phyloP scores from a whole-genome alignment of 352 stramenopile species.

The Phytophthora sojae region DNA sequence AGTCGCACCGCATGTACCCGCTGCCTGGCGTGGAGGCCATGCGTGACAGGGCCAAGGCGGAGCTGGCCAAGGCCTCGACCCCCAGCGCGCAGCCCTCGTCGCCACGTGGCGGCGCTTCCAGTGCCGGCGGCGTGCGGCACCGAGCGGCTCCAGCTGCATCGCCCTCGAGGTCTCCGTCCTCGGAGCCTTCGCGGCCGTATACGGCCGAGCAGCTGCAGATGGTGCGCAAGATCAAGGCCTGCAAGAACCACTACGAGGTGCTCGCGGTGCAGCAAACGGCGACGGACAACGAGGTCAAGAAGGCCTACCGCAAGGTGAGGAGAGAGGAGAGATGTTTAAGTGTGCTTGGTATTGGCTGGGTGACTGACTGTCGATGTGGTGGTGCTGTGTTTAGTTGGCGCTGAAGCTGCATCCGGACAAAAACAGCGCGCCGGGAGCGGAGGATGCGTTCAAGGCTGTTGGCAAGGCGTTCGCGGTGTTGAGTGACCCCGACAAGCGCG shows the following conservation, averaged over 20 bases:
- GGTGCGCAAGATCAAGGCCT: constrained; percentile 89
- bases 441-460: constrained; percentile 98
- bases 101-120: constrained; percentile 29
- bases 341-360: constrained; percentile 1
- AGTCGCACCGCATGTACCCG: constrained; percentile 91
- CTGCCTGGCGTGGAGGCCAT: constrained; percentile 86
- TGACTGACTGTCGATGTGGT: constrained; percentile 9
- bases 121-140: constrained; percentile 36
- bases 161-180: constrained; percentile 43
- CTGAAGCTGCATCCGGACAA: constrained; percentile 93
- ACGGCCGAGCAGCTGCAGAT: constrained; percentile 85
- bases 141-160: constrained; percentile 28
- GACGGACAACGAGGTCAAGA: constrained; percentile 90
- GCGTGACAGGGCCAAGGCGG: constrained; percentile 70
- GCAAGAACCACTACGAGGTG: constrained; percentile 92
- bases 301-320: constrained; percentile 90
- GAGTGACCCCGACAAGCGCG: constrained; percentile 89
- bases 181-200: constrained; percentile 66
- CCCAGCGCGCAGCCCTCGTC: constrained; percentile 38
- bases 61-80: constrained; percentile 58
- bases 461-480: constrained; percentile 94
- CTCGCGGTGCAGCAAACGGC: constrained; percentile 76
- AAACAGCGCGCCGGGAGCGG: constrained; percentile 96
- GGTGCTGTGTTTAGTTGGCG: constrained; percentile 63
- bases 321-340: not conserved